Evolutionary conservation across 164 flowering plant genomes (phyloP), one percentile per base, ranked within the genome.

Genomic region (Macadamia integrifolia): DNA sequence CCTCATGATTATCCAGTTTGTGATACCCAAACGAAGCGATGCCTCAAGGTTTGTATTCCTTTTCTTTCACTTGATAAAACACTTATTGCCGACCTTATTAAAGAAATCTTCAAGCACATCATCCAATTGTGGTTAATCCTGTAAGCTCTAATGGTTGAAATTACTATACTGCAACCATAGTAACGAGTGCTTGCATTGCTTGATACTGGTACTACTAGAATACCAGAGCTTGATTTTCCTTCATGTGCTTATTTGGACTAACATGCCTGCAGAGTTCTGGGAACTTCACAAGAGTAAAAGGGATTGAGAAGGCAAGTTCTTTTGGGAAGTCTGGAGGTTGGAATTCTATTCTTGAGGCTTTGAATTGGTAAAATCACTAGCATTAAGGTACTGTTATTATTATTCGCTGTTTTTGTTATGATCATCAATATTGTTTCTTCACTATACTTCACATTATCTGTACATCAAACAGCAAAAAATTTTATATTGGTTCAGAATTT

Each of bases 1-100:
- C 98, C 98, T 12, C 80, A 73, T 43, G 88, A 88, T 74, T 87
- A 89, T 82, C 98, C 98, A 14, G 63, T 85, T 64, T 91, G 98
- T 71, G 91, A 88, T 67, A 79, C 87, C 6, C 10, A 62, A n/a
- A 78, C 77, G 52, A 82, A 82, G 50, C 74, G 67, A 40, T 93
- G 98, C 81, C 81, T 88, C 66, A 84, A 83, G 91, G 98, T 90
- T 55, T 58, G 82, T 79, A 12, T 66, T 52, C 7, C 12, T 46
- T 9, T 46, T 46, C 50, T 46, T 11, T 46, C 1, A 46, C 50
- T 46, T 8, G 7, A 46, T 46, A 3, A 46, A 46, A 46, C 1
- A 46, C 50, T 46, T 3, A 1, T 46, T 11, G 13, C 50, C 1
- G 50, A 46, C 9, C 23, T 23, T 23, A 46, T 3, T 11, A 46